Evolutionary conservation across 352 stramenopile genomes (phyloP).

Genomic region (Globisporangium canariense): DNA sequence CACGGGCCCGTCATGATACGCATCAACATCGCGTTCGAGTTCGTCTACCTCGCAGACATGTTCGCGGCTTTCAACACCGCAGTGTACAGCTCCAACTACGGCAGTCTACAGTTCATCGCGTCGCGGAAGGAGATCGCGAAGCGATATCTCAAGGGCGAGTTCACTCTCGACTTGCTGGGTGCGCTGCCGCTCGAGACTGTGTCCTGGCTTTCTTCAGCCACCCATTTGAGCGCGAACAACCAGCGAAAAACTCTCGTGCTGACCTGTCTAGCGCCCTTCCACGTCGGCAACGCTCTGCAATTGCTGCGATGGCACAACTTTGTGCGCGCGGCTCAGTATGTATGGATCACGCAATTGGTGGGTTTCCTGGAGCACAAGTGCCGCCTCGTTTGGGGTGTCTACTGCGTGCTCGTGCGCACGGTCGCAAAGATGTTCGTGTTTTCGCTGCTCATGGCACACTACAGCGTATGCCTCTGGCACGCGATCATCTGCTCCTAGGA

Average conservation of each 20-base stretch:
- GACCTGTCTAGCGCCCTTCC: background rate
- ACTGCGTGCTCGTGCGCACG: constrained; percentile 4
- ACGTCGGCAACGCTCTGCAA: background rate
- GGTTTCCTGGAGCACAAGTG: background rate
- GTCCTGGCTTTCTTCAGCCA: background rate
- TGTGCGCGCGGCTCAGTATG: background rate
- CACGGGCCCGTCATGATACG: background rate
- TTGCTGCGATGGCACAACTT: constrained; percentile 4
- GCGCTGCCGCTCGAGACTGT: constrained; percentile 4
- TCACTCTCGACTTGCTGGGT: constrained; percentile 7
- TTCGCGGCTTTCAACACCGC: constrained; percentile 10
- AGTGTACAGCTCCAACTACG: constrained; percentile 1
- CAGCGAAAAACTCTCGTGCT: background rate
- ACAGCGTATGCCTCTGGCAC: constrained; percentile 3
- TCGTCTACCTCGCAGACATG: constrained; percentile 11
- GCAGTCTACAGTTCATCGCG: constrained; percentile 1
- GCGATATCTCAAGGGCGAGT: constrained; percentile 3
- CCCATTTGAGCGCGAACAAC: background rate
- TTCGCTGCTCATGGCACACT: constrained; percentile 2
- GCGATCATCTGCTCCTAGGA: background rate
- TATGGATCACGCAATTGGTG: background rate
- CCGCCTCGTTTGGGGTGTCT: background rate
- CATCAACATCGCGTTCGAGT: constrained; percentile 9
- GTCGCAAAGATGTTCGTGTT: constrained; percentile 1
- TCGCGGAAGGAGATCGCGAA: constrained; percentile 1